Conservation (phyloP, 2,329 filamentous ascomycete genomes). For the Drechmeria coniospora region DNA sequence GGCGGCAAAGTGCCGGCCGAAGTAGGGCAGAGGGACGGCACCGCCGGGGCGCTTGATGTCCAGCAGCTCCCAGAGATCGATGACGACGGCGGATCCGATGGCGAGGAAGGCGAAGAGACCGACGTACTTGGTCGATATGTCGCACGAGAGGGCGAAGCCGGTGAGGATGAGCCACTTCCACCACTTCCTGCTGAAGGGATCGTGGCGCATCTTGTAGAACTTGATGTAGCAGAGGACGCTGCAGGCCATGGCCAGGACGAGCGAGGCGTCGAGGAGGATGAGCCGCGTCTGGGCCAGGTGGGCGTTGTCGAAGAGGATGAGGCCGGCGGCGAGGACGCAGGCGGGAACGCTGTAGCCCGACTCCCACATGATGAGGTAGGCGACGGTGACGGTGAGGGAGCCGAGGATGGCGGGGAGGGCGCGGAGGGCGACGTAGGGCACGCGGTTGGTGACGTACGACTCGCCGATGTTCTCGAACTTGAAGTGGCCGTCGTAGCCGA, state of each 20-base stretch:
- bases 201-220: slow-evolving; percentile 91
- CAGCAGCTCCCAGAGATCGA: slow-evolving; percentile 90
- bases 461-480: slow-evolving; percentile 99
- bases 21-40: slow-evolving; percentile 62
- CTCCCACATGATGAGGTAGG: slow-evolving; percentile 99
- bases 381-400: slow-evolving; percentile 81
- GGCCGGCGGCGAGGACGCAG: slow-evolving; percentile 67
- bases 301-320: slow-evolving; percentile 92
- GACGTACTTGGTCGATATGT: slow-evolving; percentile 97
- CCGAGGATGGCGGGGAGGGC: slow-evolving; percentile 85
- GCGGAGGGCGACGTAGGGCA: slow-evolving; percentile 92
- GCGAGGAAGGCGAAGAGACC: slow-evolving; percentile 94
- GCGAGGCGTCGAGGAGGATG: slow-evolving; percentile 85
- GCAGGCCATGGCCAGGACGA: slow-evolving; percentile 92
- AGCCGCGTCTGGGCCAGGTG: slow-evolving; percentile 93
- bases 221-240: slow-evolving; percentile 89
- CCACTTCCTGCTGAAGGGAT: slow-evolving; percentile 88
- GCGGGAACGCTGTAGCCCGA: slow-evolving; percentile 93
- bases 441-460: slow-evolving; percentile 92
- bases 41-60: slow-evolving; percentile 76
- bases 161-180: slow-evolving; percentile 99
- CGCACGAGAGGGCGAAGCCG: slow-evolving; percentile 85
- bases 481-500: slow-evolving; percentile 93
- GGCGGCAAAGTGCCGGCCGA: slow-evolving; percentile 79
- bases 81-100: slow-evolving; percentile 81